Conservation (phyloP, 2,329 filamentous ascomycete species). For the Colletotrichum simmondsii region DNA sequence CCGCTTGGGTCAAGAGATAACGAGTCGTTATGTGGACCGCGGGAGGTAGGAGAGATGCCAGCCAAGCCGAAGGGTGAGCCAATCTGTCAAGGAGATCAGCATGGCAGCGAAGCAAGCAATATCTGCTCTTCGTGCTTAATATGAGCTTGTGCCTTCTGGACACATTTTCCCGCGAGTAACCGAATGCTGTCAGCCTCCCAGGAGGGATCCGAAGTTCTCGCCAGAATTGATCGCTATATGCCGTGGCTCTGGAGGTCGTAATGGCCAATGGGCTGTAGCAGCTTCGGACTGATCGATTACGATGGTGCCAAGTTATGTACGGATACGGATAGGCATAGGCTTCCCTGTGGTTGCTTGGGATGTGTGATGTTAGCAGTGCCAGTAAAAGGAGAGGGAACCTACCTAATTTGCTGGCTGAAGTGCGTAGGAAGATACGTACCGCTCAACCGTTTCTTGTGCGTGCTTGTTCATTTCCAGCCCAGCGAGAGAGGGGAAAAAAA, state of each 20-base stretch:
- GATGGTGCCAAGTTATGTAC: neutral
- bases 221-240: neutral
- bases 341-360: neutral
- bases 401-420: neutral
- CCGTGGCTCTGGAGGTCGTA: neutral
- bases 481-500: neutral
- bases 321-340: neutral
- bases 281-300: neutral
- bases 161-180: neutral
- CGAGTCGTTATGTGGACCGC: slow-evolving; percentile 11
- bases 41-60: neutral
- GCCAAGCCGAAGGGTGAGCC: neutral
- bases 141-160: slow-evolving; percentile 2
- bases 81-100: slow-evolving; percentile 1
- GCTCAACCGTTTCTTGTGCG: slow-evolving; percentile 17
- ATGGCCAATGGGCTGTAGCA: neutral
- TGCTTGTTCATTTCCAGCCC: slow-evolving; percentile 5
- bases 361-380: neutral
- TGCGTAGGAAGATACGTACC: neutral
- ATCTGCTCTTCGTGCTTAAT: slow-evolving; percentile 4
- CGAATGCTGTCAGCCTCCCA: slow-evolving; percentile 5
- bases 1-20: slow-evolving; percentile 15
- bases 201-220: neutral
- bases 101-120: slow-evolving; percentile 21
- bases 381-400: neutral